These are phyloP conservation scores for Rhododendron ovatum DNA, from an alignment of 148 eudicot species.

Conservation along the genomic window DNA sequence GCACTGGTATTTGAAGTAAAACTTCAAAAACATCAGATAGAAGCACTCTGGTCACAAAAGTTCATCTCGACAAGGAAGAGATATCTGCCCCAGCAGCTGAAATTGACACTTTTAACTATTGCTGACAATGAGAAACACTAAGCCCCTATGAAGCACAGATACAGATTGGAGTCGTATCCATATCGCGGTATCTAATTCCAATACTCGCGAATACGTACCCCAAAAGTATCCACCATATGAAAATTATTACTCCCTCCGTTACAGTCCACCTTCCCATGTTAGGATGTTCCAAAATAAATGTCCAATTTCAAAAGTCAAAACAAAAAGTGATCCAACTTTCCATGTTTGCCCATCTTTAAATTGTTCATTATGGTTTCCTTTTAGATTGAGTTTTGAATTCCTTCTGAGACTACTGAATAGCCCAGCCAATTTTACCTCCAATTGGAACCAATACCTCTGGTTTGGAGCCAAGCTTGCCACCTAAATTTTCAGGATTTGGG, in stretches of 20 bases:
- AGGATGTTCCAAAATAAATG: background rate
- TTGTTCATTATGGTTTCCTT: too few relatives aligned
- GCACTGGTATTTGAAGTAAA: background rate
- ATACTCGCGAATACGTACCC: background rate
- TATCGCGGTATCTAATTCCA: background rate
- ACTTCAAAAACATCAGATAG: background rate
- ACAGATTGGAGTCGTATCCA: background rate
- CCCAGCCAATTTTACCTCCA: background rate
- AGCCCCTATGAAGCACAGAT: background rate
- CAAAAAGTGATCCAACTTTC: background rate
- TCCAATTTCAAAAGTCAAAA: background rate
- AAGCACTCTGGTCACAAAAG: background rate
- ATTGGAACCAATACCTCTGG: background rate
- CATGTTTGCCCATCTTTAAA: background rate
- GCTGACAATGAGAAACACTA: background rate
- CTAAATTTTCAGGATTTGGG: background rate
- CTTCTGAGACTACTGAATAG: background rate
- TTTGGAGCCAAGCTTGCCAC: background rate
- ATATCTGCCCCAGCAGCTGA: background rate
- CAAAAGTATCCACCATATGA: background rate
- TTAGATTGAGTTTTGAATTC: background rate
- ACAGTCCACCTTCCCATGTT: background rate
- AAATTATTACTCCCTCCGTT: background rate
- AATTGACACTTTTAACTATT: background rate
- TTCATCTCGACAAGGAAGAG: background rate